Conservation (phyloP, 306 rosid genomes). For the Citrullus mucosospermus region DNA sequence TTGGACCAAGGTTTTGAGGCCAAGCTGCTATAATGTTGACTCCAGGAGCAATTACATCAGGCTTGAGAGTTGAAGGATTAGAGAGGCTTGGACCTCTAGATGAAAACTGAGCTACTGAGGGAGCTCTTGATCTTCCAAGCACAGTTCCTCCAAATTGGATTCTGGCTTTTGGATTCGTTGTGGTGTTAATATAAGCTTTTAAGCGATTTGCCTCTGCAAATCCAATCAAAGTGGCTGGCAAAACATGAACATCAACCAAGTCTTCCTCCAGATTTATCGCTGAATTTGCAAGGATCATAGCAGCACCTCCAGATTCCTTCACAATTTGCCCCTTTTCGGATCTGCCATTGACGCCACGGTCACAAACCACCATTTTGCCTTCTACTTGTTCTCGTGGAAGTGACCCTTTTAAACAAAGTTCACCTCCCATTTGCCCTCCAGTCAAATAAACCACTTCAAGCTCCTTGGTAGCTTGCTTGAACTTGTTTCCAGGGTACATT, state of each 20-base stretch:
- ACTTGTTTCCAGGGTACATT: conserved; percentile 39
- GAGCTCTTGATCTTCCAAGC: conserved; percentile 56
- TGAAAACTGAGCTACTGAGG: conserved; percentile 76
- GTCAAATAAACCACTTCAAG: conserved; percentile 47
- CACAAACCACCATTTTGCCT: conserved; percentile 81
- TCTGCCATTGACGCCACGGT: conserved; percentile 76
- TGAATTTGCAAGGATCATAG: conserved; percentile 74
- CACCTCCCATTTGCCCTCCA: conserved; percentile 34
- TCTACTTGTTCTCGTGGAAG: conserved; percentile 59
- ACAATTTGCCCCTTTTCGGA: conserved; percentile 85
- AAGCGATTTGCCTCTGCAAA: conserved; percentile 55
- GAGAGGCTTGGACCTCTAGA: conserved; percentile 75
- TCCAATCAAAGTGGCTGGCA: conserved; percentile 83
- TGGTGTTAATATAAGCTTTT: conserved; percentile 60
- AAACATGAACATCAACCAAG: conserved; percentile 85
- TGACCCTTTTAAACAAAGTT: conserved; percentile 62
- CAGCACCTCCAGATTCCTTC: conserved; percentile 81
- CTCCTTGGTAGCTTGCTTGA: conserved; percentile 19
- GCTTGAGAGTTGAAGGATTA: conserved; percentile 86
- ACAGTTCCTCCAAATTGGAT: conserved; percentile 73
- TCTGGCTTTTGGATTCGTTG: conserved; percentile 42
- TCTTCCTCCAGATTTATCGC: conserved; percentile 73
- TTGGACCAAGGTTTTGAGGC: conserved; percentile 94
- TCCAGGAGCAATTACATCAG: conserved; percentile 89
- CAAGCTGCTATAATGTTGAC: conserved; percentile 96